Conservation (phyloP, 768 basidiomycete species). For the Leucogyrophana mollusca region DNA sequence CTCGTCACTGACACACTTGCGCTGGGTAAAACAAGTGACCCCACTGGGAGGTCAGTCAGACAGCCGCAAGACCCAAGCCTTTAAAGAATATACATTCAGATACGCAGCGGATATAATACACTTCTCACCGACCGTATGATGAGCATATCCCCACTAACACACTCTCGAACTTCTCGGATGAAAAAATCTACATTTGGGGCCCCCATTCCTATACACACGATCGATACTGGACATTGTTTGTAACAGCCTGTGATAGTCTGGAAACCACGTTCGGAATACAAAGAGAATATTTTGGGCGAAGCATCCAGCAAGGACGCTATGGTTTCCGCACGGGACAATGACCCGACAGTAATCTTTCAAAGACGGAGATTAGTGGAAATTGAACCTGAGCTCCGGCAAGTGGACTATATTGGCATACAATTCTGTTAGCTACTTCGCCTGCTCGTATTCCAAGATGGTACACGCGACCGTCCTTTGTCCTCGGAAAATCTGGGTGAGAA, state of each 20-base stretch:
- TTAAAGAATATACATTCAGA: slow-evolving; percentile 6
- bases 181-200: slow-evolving; percentile 83
- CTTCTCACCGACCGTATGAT: slow-evolving; percentile 41
- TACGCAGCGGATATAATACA: not conserved
- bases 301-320: slow-evolving; percentile 63
- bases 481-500: slow-evolving; percentile 63
- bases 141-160: slow-evolving; percentile 59
- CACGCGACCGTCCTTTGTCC: slow-evolving; percentile 68
- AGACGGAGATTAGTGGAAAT: not conserved
- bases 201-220: slow-evolving; percentile 85
- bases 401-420: slow-evolving; percentile 42
- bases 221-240: slow-evolving; percentile 60
- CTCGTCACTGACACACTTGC: slow-evolving; percentile 66
- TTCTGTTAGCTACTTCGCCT: slow-evolving; percentile 80
- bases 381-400: not conserved
- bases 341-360: slow-evolving; percentile 71
- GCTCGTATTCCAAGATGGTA: slow-evolving; percentile 76
- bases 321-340: slow-evolving; percentile 60
- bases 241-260: slow-evolving; percentile 69
- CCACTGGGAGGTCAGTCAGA: slow-evolving; percentile 67
- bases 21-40: slow-evolving; percentile 70
- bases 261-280: slow-evolving; percentile 76
- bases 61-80: slow-evolving; percentile 85
- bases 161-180: slow-evolving; percentile 76
- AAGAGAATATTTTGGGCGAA: slow-evolving; percentile 55